Conservation (phyloP, 352 stramenopile species). For the Pythium apleroticum region DNA sequence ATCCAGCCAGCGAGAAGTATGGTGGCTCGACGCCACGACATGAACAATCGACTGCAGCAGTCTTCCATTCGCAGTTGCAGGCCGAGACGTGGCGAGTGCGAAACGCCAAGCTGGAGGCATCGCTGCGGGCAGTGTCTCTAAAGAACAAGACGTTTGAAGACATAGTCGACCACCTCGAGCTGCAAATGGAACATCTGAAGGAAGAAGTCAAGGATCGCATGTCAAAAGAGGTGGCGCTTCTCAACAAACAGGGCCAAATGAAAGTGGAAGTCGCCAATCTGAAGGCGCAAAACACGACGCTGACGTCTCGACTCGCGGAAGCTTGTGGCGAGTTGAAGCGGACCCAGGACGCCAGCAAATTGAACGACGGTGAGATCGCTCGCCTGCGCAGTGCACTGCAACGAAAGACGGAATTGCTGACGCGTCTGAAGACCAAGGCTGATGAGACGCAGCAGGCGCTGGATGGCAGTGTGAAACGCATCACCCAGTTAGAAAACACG, state of each 20-base stretch:
- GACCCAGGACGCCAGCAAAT: slow-evolving; percentile 22
- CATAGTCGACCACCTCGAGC: slow-evolving; percentile 37
- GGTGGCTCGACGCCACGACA: neutral
- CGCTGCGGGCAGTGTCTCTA: slow-evolving; percentile 32
- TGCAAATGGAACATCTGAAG: slow-evolving; percentile 39
- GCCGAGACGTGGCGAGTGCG: slow-evolving; percentile 34
- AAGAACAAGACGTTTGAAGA: slow-evolving; percentile 57
- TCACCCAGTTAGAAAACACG: slow-evolving; percentile 22
- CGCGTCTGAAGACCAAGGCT: slow-evolving; percentile 38
- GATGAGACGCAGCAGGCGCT: slow-evolving; percentile 32
- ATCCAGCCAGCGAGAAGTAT: slow-evolving; percentile 1
- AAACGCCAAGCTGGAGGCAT: slow-evolving; percentile 36
- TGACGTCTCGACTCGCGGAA: slow-evolving; percentile 39
- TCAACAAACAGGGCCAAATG: slow-evolving; percentile 28
- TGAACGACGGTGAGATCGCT: slow-evolving; percentile 28
- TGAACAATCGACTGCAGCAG: neutral
- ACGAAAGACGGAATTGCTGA: slow-evolving; percentile 51
- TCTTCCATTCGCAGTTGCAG: slow-evolving; percentile 17
- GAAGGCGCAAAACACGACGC: slow-evolving; percentile 31
- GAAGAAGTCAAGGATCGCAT: slow-evolving; percentile 37
- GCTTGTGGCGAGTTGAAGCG: slow-evolving; percentile 35
- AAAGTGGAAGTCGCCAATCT: slow-evolving; percentile 34
- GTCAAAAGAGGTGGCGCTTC: slow-evolving; percentile 27
- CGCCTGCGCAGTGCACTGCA: slow-evolving; percentile 39
- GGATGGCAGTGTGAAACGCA: slow-evolving; percentile 26